These are phyloP conservation scores for Epichloe glyceriae DNA, from an alignment of 2,329 filamentous ascomycete genomes.

Conservation along the genomic window DNA sequence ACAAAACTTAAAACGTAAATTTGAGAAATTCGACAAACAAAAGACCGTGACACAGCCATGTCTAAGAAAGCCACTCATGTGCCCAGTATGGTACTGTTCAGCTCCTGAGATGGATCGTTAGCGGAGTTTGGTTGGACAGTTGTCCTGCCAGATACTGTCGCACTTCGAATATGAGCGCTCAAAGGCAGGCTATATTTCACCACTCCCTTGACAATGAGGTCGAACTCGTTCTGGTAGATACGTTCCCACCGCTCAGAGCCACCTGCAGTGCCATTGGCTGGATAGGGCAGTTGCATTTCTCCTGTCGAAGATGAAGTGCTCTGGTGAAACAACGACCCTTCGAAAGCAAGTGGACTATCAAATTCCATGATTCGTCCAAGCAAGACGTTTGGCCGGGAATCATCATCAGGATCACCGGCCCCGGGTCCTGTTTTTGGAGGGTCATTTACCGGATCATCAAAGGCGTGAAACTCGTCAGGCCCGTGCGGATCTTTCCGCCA, in stretches of 20 bases:
- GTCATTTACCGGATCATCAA: constrained; percentile 23
- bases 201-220: constrained; percentile 82
- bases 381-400: constrained; percentile 62
- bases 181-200: constrained; percentile 66
- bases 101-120: constrained; percentile 48
- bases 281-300: constrained; percentile 67
- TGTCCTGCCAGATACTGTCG: constrained; percentile 45
- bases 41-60: background rate
- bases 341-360: constrained; percentile 78
- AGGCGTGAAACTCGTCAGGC: constrained; percentile 13
- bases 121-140: constrained; percentile 49
- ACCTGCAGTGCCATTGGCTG: constrained; percentile 79
- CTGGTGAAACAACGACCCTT: constrained; percentile 76
- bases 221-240: constrained; percentile 83
- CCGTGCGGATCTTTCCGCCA: constrained; percentile 36
- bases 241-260: constrained; percentile 81
- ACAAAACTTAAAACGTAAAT: background rate
- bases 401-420: constrained; percentile 46
- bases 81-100: constrained; percentile 55
- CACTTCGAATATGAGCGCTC: constrained; percentile 45
- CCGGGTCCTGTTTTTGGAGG: constrained; percentile 24
- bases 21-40: background rate
- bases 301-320: constrained; percentile 61
- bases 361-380: constrained; percentile 82
- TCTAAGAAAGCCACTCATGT: background rate